Evolutionary conservation across 495 filamentous ascomycete species (phyloP).

Genomic region (Neurospora sp.): DNA sequence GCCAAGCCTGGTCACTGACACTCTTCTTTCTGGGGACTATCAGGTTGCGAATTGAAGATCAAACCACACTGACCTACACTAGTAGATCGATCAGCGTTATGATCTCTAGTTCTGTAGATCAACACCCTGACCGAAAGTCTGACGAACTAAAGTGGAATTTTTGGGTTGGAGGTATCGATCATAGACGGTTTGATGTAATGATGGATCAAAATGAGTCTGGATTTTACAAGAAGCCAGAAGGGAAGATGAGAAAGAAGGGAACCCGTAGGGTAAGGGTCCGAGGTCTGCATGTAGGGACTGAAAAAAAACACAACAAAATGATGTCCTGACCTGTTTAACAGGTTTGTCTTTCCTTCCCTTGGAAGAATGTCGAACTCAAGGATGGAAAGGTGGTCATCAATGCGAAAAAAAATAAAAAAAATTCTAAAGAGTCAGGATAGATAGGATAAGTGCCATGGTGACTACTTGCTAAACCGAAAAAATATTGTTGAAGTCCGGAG

Average conservation of each 20-base stretch:
- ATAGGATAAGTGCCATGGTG: background rate
- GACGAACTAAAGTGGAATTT: background rate
- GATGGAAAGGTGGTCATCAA: background rate
- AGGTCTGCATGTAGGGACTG: background rate
- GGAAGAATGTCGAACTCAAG: too few species aligned
- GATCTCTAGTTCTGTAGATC: background rate
- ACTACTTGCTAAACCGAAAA: background rate
- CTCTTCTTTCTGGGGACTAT: background rate
- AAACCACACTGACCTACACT: too few species aligned
- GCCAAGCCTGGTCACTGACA: background rate
- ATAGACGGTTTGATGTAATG: background rate
- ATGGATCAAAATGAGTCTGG: background rate
- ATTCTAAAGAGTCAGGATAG: background rate
- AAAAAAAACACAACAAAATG: too few species aligned
- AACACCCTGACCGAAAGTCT: background rate
- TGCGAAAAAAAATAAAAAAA: background rate
- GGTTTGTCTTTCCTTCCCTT: too few species aligned
- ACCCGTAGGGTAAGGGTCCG: background rate
- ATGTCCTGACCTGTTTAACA: background rate
- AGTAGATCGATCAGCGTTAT: background rate
- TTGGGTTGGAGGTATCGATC: background rate
- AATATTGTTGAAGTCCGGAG: background rate
- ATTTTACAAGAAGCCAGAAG: background rate
- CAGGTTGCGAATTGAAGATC: background rate
- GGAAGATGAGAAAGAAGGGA: background rate